These are phyloP conservation scores for Aspergillus brasiliensis DNA, from an alignment of 2,329 filamentous ascomycete genomes.

Conservation along the genomic window DNA sequence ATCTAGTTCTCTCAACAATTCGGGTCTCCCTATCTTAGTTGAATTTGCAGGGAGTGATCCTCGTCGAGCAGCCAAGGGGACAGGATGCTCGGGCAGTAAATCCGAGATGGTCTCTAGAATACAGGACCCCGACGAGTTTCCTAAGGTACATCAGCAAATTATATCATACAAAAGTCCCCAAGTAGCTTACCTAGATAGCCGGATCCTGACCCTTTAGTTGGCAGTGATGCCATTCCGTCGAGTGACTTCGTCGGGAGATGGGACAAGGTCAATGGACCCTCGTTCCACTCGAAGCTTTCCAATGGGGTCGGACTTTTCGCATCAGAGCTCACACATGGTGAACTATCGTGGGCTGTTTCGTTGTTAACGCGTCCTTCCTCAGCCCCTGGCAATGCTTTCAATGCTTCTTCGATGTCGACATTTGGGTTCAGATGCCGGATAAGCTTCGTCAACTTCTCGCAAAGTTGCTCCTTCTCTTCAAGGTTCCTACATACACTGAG, in stretches of 20 bases:
- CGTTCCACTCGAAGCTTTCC: slow-evolving; percentile 19
- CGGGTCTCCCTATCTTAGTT: not conserved
- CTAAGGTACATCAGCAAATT: not conserved
- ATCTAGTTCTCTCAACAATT: slow-evolving; percentile 2
- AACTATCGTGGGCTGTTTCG: not conserved
- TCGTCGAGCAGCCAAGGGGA: not conserved
- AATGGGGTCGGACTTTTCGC: slow-evolving; percentile 1
- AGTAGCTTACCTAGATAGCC: slow-evolving; percentile 19
- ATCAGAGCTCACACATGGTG: not conserved
- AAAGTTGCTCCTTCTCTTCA: slow-evolving; percentile 18
- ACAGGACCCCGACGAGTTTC: slow-evolving; percentile 18
- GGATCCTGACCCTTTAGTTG: slow-evolving; percentile 5
- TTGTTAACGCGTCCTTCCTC: not conserved
- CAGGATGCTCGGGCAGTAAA: slow-evolving; percentile 10
- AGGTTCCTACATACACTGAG: slow-evolving; percentile 12
- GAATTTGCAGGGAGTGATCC: not conserved
- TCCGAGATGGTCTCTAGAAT: slow-evolving; percentile 17
- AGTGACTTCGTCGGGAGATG: not conserved
- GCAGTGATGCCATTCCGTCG: slow-evolving; percentile 22
- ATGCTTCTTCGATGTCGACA: slow-evolving; percentile 17
- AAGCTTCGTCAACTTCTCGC: slow-evolving; percentile 7
- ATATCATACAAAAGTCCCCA: too few relatives aligned
- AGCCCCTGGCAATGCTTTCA: slow-evolving; percentile 4
- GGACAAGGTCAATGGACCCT: slow-evolving; percentile 12
- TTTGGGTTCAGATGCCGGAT: slow-evolving; percentile 15